A percentile compares a stretch with the other conserved stretches of the same genome.
These are phyloP conservation scores for Elymus sibiricus DNA, from an alignment of 176 grass and related monocot species.

Conservation along the genomic window DNA sequence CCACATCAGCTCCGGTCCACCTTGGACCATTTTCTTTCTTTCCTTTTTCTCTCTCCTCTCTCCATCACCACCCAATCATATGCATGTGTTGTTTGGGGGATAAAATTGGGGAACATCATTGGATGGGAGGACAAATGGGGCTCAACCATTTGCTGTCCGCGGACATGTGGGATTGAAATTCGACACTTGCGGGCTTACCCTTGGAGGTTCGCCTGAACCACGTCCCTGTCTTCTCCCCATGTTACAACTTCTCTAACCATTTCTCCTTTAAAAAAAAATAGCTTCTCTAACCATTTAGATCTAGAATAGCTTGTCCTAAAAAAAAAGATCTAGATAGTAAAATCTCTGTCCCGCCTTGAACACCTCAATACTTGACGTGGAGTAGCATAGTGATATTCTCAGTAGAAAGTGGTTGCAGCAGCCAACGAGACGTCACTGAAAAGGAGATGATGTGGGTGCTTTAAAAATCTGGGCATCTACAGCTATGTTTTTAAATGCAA, in stretches of 20 bases:
- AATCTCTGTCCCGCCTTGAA: background rate
- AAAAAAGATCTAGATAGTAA: too few relatives aligned
- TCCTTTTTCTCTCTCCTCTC: background rate
- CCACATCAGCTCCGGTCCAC: background rate
- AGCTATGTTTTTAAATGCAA: background rate
- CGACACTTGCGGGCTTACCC: background rate
- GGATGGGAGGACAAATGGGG: background rate
- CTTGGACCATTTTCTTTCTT: background rate
- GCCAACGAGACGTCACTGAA: background rate
- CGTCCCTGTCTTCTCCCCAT: background rate
- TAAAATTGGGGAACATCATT: background rate
- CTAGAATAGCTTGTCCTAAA: background rate
- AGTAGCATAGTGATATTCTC: background rate
- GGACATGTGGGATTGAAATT: background rate
- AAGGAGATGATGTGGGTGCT: background rate
- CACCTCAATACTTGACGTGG: background rate
- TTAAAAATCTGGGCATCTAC: background rate
- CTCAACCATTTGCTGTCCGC: background rate
- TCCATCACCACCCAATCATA: background rate
- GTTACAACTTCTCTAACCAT: background rate
- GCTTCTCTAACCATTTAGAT: background rate
- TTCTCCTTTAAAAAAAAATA: background rate
- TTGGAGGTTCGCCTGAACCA: background rate
- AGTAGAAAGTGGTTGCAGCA: background rate
- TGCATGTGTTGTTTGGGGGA: background rate